phyloP scores from a whole-genome alignment of 1,139 yeast genomes.

The Lodderomyces theae region DNA sequence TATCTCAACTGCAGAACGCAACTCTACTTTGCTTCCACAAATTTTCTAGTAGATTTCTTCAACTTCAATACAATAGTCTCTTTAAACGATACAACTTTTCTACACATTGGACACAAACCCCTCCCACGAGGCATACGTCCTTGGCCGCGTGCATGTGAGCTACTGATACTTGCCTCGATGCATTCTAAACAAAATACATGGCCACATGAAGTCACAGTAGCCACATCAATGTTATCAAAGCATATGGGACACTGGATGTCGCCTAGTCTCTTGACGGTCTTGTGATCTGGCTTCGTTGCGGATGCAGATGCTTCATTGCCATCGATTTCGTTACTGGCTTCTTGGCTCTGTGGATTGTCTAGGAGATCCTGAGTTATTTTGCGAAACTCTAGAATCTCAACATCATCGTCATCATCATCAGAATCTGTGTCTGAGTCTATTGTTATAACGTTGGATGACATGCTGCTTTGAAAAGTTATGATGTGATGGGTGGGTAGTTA shows the following conservation, averaged over 20 bases:
- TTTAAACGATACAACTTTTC: slow-evolving; percentile 39
- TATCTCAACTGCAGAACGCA: slow-evolving; percentile 7
- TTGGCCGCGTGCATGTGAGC: slow-evolving; percentile 43
- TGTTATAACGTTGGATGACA: slow-evolving; percentile 1
- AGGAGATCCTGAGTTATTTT: slow-evolving; percentile 36
- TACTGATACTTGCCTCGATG: slow-evolving; percentile 40
- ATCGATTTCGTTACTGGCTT: not conserved
- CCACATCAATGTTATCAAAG: slow-evolving; percentile 40
- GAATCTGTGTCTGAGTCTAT: not conserved
- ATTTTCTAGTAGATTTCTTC: slow-evolving; percentile 21
- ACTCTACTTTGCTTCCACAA: slow-evolving; percentile 11
- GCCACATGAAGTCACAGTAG: slow-evolving; percentile 46
- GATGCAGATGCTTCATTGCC: not conserved
- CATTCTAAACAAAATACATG: slow-evolving; percentile 48
- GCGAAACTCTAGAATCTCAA: slow-evolving; percentile 39
- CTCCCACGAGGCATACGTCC: slow-evolving; percentile 39
- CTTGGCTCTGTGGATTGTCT: slow-evolving; percentile 23
- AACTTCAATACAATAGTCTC: slow-evolving; percentile 38
- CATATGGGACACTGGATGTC: slow-evolving; percentile 48
- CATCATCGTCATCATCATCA: slow-evolving; percentile 28
- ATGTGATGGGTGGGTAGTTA: too few species aligned
- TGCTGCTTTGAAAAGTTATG: not conserved
- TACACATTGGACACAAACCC: slow-evolving; percentile 47
- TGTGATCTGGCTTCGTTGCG: slow-evolving; percentile 14
- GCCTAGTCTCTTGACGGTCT: slow-evolving; percentile 30